Conservation (phyloP, 1,284 basidiomycete genomes). For the Cryptococcus jaspeensis region DNA sequence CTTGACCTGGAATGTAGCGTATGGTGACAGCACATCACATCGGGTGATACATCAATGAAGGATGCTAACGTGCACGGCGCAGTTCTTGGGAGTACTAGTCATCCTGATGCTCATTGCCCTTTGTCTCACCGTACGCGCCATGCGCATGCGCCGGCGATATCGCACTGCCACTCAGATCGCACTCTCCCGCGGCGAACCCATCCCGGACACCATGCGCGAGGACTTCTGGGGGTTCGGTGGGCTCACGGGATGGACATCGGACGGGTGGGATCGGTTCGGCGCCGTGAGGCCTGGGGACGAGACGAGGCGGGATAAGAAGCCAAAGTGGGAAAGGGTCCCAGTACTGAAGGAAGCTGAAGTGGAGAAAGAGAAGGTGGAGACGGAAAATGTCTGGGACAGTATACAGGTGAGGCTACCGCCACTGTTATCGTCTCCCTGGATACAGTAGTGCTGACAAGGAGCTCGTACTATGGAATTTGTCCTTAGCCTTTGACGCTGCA, state of each 20-base stretch:
- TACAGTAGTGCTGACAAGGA: not conserved
- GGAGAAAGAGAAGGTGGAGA: constrained; percentile 6
- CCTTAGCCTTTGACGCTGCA: not conserved
- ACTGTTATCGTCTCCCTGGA: no score
- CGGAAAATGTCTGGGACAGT: not conserved
- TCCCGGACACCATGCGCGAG: constrained; percentile 20
- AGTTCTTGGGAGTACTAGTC: constrained; percentile 46
- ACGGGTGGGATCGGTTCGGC: constrained; percentile 17
- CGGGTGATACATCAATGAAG: not conserved
- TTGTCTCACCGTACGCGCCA: constrained; percentile 30
- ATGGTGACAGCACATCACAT: not conserved
- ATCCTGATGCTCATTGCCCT: constrained; percentile 34
- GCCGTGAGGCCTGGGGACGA: constrained; percentile 6
- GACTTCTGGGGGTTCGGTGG: constrained; percentile 35
- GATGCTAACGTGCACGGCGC: not conserved
- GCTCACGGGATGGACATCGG: constrained; percentile 19
- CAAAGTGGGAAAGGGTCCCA: constrained; percentile 4
- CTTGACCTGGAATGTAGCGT: not conserved
- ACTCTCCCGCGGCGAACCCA: constrained; percentile 37
- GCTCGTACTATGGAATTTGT: no score
- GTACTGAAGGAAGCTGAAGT: constrained; percentile 9
- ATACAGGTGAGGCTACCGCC: no score
- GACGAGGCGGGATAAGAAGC: constrained; percentile 5
- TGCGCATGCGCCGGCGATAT: constrained; percentile 37
- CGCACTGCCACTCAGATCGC: constrained; percentile 40